Evolutionary conservation across 2,329 filamentous ascomycete genomes (phyloP).

Genomic region (Exophiala aquamarina): DNA sequence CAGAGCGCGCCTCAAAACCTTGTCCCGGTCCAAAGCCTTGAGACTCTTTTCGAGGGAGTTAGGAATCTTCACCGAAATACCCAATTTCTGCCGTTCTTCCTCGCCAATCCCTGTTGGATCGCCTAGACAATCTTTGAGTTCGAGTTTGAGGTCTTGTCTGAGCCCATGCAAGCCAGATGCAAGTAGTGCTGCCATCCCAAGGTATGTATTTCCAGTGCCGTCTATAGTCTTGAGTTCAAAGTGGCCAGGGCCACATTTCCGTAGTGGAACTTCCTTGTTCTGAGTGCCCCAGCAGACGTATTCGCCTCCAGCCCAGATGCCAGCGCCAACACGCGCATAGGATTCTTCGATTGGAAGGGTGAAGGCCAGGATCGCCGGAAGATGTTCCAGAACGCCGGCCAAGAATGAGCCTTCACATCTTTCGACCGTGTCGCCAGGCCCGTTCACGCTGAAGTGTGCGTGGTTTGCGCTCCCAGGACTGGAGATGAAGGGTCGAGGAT

Average conservation of each 20-base stretch:
- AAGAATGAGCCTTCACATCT: conserved; percentile 63
- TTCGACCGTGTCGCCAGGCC: conserved; percentile 32
- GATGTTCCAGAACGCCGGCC: conserved; percentile 66
- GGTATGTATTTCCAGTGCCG: conserved; percentile 75
- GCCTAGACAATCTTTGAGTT: conserved; percentile 33
- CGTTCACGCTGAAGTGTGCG: conserved; percentile 67
- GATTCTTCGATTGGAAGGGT: conserved; percentile 65
- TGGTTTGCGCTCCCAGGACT: conserved; percentile 67
- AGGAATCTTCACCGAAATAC: conserved; percentile 39
- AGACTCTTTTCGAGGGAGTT: conserved; percentile 38
- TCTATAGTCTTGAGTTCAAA: conserved; percentile 82
- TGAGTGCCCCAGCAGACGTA: conserved; percentile 81
- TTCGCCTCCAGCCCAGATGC: conserved; percentile 75
- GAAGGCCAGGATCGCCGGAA: conserved; percentile 68
- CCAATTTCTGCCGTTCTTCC: conserved; percentile 33
- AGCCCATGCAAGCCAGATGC: conserved; percentile 61
- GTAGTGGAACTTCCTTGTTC: conserved; percentile 73
- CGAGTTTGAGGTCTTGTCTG: conserved; percentile 28
- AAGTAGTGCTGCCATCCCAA: conserved; percentile 64
- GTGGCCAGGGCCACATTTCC: conserved; percentile 64
- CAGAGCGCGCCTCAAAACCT: conserved; percentile 31
- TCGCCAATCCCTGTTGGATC: conserved; percentile 37
- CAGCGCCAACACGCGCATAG: conserved; percentile 67
- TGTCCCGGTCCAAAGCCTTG: conserved; percentile 32
- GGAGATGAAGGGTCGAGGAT: conserved; percentile 66